phyloP scores from a whole-genome alignment of 768 basidiomycete genomes.

The Leucogyrophana mollusca region DNA sequence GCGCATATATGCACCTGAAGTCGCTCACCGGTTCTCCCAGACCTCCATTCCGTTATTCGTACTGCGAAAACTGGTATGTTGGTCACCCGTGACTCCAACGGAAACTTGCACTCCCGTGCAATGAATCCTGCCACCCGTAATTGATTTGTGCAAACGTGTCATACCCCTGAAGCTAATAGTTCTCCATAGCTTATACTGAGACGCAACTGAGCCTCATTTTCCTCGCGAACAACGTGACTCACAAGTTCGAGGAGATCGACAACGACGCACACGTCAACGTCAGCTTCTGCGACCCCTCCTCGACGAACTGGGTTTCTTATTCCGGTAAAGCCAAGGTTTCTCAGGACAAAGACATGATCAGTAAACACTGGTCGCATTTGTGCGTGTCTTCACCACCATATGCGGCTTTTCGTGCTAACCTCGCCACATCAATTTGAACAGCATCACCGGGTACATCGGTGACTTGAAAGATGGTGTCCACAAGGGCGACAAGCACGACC shows the following conservation, averaged over 20 bases:
- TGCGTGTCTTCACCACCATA: conserved; percentile 21
- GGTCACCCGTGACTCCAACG: conserved; percentile 66
- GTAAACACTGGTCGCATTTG: conserved; percentile 62
- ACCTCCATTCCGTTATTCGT: conserved; percentile 63
- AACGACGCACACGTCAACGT: conserved; percentile 80
- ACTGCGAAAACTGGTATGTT: conserved; percentile 71
- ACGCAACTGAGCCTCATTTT: conserved; percentile 60
- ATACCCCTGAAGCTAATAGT: conserved; percentile 1
- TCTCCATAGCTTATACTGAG: conserved; percentile 38
- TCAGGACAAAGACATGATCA: conserved; percentile 61
- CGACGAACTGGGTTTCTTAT: conserved; percentile 80
- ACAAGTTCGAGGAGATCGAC: conserved; percentile 75
- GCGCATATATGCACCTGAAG: not conserved
- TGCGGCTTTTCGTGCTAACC: not conserved
- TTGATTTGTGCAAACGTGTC: conserved; percentile 16
- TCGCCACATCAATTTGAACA: conserved; percentile 23
- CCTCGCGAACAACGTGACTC: conserved; percentile 69
- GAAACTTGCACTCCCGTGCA: conserved; percentile 74
- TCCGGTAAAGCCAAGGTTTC: conserved; percentile 69
- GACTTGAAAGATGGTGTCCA: conserved; percentile 84
- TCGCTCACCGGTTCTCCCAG: conserved; percentile 28
- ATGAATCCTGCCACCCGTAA: conserved; percentile 74
- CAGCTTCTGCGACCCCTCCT: conserved; percentile 65
- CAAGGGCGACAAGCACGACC: conserved; percentile 77
- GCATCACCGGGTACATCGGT: conserved; percentile 78